Base-by-base conservation (phyloP, 2,329 filamentous ascomycete genomes). In the Endoconidiophora laricicola region DNA sequence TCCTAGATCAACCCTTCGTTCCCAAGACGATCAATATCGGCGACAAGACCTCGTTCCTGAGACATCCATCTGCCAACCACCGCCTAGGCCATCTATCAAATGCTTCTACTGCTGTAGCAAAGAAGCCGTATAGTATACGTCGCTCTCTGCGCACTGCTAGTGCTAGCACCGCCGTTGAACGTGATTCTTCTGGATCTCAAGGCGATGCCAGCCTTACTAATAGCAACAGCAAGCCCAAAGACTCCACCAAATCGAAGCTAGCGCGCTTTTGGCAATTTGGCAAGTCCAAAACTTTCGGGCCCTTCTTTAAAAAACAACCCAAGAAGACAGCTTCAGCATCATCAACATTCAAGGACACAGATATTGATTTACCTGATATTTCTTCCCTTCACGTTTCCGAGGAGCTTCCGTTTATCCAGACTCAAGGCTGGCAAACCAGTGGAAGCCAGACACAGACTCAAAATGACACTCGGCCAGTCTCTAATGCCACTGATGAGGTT, bases 81-180 rank as follows among this genome's bases (percentile, higher is more conserved):
- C 47, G 44, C 14, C 47, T 39, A 14, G 40, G 26, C n/a, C 37
- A 29, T 16, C 40, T 49, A 42, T 50, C 51, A 3, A 47, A 53
- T 29, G 51, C 48, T n/a, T 38, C 44, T 16, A 50, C 47, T 12
- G 29, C 43, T 16, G 20, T 42, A 2, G 36, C 23, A 10, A 43
- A 42, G 29, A 46, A 46, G 33, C 44, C 51, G 6, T 53, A 53
- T 33, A 44, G 16, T 10, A 53, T 53, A 18, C 51, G 51, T 16
- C 46, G 43, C 12, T 53, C 51, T 9, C 29, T 47, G 5, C 47
- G 51, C 9, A 46, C 48, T 3, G 41, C 36, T 29, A 53, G 51
- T n/a, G 36, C 43, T n/a, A 50, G 47, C 39, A 50, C 46, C 6
- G 39, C 40, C 20, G 24, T 52, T n/a, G 46, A 48, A 5, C 38